Conservation (phyloP, 2,329 filamentous ascomycete species). For the Clonostachys byssicola region DNA sequence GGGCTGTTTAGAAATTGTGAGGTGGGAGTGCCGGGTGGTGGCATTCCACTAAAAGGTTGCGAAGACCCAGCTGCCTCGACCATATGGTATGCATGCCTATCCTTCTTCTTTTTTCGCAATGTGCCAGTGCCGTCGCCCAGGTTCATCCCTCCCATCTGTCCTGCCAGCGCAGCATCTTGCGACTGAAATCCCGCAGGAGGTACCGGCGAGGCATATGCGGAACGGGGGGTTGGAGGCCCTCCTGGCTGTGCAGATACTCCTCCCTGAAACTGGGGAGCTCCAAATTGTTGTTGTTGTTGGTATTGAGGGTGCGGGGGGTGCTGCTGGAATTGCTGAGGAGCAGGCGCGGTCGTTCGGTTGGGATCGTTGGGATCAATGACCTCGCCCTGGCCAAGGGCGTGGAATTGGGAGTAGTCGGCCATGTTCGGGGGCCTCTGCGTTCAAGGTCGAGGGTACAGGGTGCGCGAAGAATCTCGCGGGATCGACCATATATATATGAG, state of each 20-base stretch:
- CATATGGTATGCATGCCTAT: conserved; percentile 87
- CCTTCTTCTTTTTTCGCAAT: conserved; percentile 80
- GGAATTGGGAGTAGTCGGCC: conserved; percentile 52
- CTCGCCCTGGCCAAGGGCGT: conserved; percentile 52
- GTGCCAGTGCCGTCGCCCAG: conserved; percentile 44
- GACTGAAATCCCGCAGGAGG: conserved; percentile 20
- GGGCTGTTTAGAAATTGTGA: conserved; percentile 30
- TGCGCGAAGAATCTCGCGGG: too few species aligned
- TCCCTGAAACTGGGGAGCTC: conserved; percentile 35
- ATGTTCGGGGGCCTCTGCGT: conserved; percentile 21
- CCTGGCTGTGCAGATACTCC: conserved; percentile 11
- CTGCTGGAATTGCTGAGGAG: conserved; percentile 51
- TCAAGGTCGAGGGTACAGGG: too few species aligned
- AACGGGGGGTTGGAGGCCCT: neutral
- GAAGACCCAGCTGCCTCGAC: conserved; percentile 70
- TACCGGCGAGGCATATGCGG: conserved; percentile 11
- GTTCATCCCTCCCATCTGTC: conserved; percentile 76
- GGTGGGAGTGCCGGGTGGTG: conserved; percentile 47
- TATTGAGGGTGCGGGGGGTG: conserved; percentile 50
- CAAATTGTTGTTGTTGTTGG: conserved; percentile 38
- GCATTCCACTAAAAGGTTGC: conserved; percentile 66
- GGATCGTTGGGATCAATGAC: conserved; percentile 50
- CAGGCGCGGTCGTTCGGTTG: conserved; percentile 43
- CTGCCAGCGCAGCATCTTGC: conserved; percentile 47
- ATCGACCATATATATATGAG: neutral